These are phyloP conservation scores for Poa pratensis DNA, from an alignment of 176 grass and related monocot species.

Conservation along the genomic window DNA sequence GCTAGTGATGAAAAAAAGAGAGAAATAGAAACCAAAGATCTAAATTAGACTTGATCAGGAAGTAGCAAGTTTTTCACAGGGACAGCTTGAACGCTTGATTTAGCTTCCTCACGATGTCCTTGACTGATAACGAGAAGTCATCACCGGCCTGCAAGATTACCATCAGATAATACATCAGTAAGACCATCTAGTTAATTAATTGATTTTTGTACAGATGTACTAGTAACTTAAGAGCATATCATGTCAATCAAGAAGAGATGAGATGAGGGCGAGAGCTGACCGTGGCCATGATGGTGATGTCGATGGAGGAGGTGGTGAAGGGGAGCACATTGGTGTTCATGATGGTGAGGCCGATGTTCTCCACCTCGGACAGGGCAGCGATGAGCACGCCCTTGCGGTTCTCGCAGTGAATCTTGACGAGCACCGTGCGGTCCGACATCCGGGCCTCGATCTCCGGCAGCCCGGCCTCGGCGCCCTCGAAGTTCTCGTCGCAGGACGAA, in stretches of 20 bases:
- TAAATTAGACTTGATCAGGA: conserved; percentile 50
- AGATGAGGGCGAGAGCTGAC: conserved; percentile 38
- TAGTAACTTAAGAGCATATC: neutral
- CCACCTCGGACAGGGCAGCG: conserved; percentile 66
- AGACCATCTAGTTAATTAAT: neutral
- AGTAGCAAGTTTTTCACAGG: conserved; percentile 48
- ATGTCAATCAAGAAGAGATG: conserved; percentile 13
- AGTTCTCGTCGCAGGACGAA: conserved; percentile 68
- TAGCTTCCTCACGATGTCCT: conserved; percentile 93
- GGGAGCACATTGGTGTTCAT: conserved; percentile 88
- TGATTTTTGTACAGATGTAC: neutral
- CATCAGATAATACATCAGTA: conserved; percentile 12
- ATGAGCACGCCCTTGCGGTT: conserved; percentile 78
- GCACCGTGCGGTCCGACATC: conserved; percentile 65
- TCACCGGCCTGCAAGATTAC: conserved; percentile 68
- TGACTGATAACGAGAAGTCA: conserved; percentile 79
- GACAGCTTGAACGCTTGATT: conserved; percentile 76
- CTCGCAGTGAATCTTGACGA: conserved; percentile 94
- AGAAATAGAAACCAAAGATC: conserved; percentile 24
- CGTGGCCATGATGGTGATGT: conserved; percentile 91
- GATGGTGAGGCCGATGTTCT: conserved; percentile 69
- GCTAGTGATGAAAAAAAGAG: conserved; percentile 57
- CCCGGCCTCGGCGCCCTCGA: conserved; percentile 38
- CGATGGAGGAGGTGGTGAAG: conserved; percentile 69
- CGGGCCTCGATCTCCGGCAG: conserved; percentile 89